A percentile compares a stretch with the other conserved stretches of the same genome.
Evolutionary conservation across 108 stramenopile species (phyloP).

Genomic region (Pseudonitzschia delicatissima): DNA sequence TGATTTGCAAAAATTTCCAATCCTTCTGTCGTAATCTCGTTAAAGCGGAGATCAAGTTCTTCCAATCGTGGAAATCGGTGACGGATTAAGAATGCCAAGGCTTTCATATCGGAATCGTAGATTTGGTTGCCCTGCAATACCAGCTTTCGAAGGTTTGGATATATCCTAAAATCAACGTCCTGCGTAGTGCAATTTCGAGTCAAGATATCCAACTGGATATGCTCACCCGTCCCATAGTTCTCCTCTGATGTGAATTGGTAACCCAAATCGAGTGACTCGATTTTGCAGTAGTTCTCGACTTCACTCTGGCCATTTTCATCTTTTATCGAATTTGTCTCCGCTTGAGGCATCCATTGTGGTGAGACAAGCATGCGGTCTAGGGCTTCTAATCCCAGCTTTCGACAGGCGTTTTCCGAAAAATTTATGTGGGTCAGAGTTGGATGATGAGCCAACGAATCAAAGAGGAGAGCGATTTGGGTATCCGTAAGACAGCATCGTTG

Average conservation of each 20-base stretch:
- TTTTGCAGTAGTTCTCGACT: not conserved
- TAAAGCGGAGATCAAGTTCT: constrained; percentile 13
- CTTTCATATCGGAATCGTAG: constrained; percentile 13
- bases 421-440: not conserved
- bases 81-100: constrained; percentile 1
- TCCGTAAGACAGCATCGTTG: constrained; percentile 11
- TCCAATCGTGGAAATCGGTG: constrained; percentile 7
- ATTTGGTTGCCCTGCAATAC: constrained; percentile 7
- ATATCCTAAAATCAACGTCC: not conserved
- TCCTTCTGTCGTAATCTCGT: constrained; percentile 18
- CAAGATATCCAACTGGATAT: constrained; percentile 4
- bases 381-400: not conserved
- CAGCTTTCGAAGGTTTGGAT: not conserved
- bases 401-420: constrained; percentile 7
- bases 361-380: constrained; percentile 5
- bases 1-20: constrained; percentile 7
- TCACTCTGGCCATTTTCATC: not conserved
- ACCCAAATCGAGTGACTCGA: constrained; percentile 7
- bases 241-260: constrained; percentile 9
- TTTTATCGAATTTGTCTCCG: not conserved
- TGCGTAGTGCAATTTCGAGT: not conserved
- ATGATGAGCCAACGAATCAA: constrained; percentile 3
- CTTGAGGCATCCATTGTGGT: not conserved
- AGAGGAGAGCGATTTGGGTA: not conserved
- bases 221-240: constrained; percentile 7